Evolutionary conservation across 768 basidiomycete genomes (phyloP), one percentile per base, ranked within the genome.

Genomic region (Leccinum ochraceum): DNA sequence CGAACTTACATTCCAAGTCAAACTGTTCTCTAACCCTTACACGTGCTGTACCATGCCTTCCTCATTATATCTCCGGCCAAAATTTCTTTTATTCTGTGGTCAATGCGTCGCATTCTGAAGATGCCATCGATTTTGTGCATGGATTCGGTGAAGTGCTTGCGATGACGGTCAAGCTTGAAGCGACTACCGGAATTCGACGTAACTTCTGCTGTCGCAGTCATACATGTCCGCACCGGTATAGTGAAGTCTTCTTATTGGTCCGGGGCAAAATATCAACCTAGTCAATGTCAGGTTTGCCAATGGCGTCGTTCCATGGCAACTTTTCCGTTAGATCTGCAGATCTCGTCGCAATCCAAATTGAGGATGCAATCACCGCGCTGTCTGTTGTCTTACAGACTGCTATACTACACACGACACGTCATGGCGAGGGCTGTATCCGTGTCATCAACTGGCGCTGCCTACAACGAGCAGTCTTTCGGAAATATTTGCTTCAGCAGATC

Each of bases 31-130:
- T 30, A 22, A 42, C 42, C 42, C 42, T n/a, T 52, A 66, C 30
- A 36, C 22, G 8, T 57, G 30, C 59, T 50, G 34, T 59, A 95
- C 94, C 92, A 13, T 94, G 86, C 70, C 81, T 99, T 17, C 97
- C 97, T 22, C 91, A 95, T 70, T 98, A 99, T 75, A 99, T 97
- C 10, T 93, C 94, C 57, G 97, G 97, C 46, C 94, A 98, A 74
- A 97, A 95, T 0, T 98, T 94, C 79, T 95, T 95, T 73, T 99
- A 98, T 74, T 97, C 96, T 44, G 94, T 94, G 4, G 98, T 99
- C 82, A 98, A 95, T 69, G 97, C 97, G 11, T 85, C 86, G 2
- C 85, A 94, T 48, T 84, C 93, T 3, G 97, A 99, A 73, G 97
- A 99, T 71, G 97, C 97, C 3, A 82, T 97, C 77, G 98, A 98